Conservation (phyloP, 2,329 filamentous ascomycete genomes). For the Epichloe aotearoae region DNA sequence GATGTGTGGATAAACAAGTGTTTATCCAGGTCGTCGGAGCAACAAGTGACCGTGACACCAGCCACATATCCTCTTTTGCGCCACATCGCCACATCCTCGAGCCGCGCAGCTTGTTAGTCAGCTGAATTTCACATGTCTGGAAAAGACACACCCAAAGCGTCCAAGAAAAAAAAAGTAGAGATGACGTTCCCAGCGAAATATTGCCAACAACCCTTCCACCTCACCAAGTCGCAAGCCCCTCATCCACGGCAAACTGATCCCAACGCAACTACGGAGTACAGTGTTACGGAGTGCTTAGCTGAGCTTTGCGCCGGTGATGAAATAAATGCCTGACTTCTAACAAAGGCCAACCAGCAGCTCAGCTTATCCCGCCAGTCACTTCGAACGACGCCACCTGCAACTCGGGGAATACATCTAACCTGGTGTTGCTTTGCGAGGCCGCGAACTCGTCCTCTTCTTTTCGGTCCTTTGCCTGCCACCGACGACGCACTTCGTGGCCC, state of each 20-base stretch:
- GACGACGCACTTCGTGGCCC: too few relatives aligned
- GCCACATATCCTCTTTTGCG: background rate
- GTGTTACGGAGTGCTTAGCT: too few relatives aligned
- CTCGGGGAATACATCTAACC: background rate
- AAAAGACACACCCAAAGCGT: background rate
- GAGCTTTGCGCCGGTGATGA: too few relatives aligned
- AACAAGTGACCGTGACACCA: background rate
- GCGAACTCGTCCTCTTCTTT: background rate
- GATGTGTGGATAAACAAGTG: background rate
- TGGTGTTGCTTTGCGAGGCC: background rate
- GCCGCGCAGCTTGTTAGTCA: background rate
- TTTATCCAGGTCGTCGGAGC: constrained; percentile 8
- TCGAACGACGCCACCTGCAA: background rate
- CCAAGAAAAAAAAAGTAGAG: background rate
- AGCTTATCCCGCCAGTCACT: background rate
- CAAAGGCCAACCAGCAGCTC: background rate
- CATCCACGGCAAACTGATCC: background rate
- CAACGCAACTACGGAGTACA: background rate
- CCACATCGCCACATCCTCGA: background rate
- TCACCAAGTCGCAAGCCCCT: background rate
- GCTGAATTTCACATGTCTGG: constrained; percentile 5
- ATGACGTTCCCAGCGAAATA: background rate
- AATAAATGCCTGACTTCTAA: background rate
- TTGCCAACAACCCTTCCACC: background rate
- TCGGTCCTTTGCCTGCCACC: too few relatives aligned